phyloP scores from a whole-genome alignment of 2,329 filamentous ascomycete genomes.

The Trichoderma citrinoviride region DNA sequence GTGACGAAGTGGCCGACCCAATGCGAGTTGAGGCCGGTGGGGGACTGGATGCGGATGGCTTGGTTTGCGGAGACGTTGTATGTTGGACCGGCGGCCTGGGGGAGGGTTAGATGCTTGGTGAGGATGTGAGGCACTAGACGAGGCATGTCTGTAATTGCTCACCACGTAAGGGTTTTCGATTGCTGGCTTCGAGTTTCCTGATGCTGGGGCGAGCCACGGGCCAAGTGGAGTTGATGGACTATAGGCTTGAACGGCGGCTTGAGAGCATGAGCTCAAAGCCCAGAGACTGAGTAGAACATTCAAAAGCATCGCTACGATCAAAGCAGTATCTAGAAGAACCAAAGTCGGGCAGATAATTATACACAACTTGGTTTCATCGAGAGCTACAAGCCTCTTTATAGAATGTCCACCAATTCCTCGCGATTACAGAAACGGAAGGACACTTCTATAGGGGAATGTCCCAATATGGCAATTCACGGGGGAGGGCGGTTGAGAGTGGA shows the following conservation, averaged over 20 bases:
- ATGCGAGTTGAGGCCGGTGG: not conserved
- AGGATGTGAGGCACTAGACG: too few species aligned
- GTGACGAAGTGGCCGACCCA: not conserved
- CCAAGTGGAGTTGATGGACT: not conserved
- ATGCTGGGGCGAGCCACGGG: not conserved
- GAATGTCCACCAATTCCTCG: not conserved
- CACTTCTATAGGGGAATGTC: not conserved
- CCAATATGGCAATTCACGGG: not conserved
- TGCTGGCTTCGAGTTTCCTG: not conserved
- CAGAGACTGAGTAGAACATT: not conserved
- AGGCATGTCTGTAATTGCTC: not conserved
- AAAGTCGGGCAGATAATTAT: too few species aligned
- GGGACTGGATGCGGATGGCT: not conserved
- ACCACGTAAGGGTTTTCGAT: not conserved
- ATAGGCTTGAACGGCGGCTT: too few species aligned
- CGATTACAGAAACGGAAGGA: not conserved
- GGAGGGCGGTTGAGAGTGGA: not conserved
- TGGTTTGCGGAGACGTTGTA: not conserved
- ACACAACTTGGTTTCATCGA: too few species aligned
- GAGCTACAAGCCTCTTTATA: not conserved
- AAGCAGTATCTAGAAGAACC: too few species aligned
- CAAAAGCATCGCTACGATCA: too few species aligned
- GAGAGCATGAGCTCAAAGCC: not conserved
- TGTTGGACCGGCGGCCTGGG: not conserved
- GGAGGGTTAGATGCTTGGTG: not conserved